Evolutionary conservation across 805 yeast species (phyloP).

Genomic region (Wickerhamomyces queroliae): DNA sequence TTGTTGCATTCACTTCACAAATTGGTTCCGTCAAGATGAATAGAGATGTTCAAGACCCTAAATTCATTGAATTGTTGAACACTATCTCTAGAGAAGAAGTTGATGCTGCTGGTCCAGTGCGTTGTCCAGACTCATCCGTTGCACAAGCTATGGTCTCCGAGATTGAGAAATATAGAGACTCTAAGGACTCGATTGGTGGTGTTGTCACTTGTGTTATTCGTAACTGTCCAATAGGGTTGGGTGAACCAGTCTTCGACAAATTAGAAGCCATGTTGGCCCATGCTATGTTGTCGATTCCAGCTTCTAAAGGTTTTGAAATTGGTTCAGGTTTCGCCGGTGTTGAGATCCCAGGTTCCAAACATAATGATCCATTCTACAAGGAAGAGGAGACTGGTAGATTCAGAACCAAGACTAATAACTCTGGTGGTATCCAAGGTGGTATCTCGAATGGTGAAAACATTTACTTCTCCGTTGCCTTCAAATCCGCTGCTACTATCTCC

Average conservation of each 20-base stretch:
- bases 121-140: conserved; percentile 80
- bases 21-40: conserved; percentile 80
- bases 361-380: conserved; percentile 79
- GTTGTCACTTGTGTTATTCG: conserved; percentile 96
- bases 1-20: conserved; percentile 93
- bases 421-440: conserved; percentile 99
- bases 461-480: conserved; percentile 93
- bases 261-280: conserved; percentile 93
- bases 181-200: conserved; percentile 94
- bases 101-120: conserved; percentile 81
- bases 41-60: conserved; percentile 59
- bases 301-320: conserved; percentile 96
- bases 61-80: conserved; percentile 61
- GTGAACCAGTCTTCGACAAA: conserved; percentile 97
- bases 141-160: conserved; percentile 79
- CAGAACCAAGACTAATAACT: conserved; percentile 84
- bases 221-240: conserved; percentile 91
- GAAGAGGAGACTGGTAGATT: conserved; percentile 57
- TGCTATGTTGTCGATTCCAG: conserved; percentile 97
- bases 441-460: conserved; percentile 94
- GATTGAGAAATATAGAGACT: conserved; percentile 81
- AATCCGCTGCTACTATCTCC: conserved; percentile 95
- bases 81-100: conserved; percentile 85
- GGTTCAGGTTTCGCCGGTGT: conserved; percentile 96
- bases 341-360: conserved; percentile 84